These are phyloP conservation scores for Xylaria acuta DNA, from an alignment of 495 filamentous ascomycete species.

Conservation along the genomic window DNA sequence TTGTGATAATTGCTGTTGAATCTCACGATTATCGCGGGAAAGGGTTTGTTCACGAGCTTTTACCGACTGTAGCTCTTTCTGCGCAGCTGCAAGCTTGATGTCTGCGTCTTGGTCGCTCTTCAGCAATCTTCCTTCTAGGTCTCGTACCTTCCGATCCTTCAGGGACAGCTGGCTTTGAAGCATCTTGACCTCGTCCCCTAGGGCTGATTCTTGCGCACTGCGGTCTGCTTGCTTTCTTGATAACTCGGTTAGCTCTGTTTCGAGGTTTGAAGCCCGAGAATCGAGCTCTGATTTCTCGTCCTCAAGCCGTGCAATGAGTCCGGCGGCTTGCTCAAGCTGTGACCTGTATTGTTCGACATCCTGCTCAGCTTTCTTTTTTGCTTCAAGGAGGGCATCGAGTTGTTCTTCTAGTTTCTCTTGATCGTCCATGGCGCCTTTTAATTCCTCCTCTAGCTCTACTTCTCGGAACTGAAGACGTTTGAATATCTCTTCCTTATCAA, in stretches of 20 bases:
- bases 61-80: constrained; percentile 78
- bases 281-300: constrained; percentile 79
- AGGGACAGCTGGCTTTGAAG: constrained; percentile 87
- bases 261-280: constrained; percentile 68
- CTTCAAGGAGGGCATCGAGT: constrained; percentile 84
- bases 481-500: constrained; percentile 99
- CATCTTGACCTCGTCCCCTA: constrained; percentile 86
- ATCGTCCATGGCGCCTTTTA: constrained; percentile 91
- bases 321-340: constrained; percentile 89
- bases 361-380: constrained; percentile 88
- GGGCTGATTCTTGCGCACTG: constrained; percentile 71
- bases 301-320: constrained; percentile 83
- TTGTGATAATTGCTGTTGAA: constrained; percentile 84
- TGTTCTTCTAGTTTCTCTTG: constrained; percentile 94
- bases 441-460: constrained; percentile 86
- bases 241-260: constrained; percentile 69
- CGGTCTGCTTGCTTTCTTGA: constrained; percentile 70
- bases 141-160: constrained; percentile 89
- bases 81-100: constrained; percentile 78
- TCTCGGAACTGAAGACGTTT: constrained; percentile 90
- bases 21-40: constrained; percentile 78
- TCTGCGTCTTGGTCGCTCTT: constrained; percentile 90
- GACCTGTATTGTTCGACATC: constrained; percentile 77
- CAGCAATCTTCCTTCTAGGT: constrained; percentile 82
- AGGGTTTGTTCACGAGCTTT: constrained; percentile 76